Evolutionary conservation across 805 yeast genomes (phyloP).

Genomic region (Wickerhamomyces canadensis): DNA sequence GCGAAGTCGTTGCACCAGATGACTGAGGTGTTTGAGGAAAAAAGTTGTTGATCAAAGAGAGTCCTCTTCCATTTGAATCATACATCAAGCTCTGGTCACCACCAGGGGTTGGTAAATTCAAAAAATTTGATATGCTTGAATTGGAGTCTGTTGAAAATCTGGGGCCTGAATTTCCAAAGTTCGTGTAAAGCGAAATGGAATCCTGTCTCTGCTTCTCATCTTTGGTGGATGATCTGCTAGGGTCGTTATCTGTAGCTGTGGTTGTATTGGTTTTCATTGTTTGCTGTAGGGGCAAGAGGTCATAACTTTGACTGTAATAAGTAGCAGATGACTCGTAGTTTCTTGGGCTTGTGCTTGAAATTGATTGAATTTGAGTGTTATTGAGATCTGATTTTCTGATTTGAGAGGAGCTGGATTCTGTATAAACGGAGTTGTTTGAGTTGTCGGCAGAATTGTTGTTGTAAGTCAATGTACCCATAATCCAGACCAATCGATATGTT

Average conservation of each 20-base stretch:
- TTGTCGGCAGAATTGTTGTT: constrained; percentile 5
- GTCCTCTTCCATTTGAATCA: constrained; percentile 22
- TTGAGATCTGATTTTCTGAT: neutral
- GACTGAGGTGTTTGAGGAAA: constrained; percentile 19
- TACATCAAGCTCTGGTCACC: constrained; percentile 10
- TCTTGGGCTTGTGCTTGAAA: constrained; percentile 11
- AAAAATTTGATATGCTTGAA: constrained; percentile 20
- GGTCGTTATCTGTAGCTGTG: neutral
- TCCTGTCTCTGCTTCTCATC: constrained; percentile 17
- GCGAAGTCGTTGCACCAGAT: too few species aligned
- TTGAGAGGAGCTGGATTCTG: neutral
- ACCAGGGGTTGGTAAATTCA: constrained; percentile 11
- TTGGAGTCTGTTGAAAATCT: constrained; percentile 26
- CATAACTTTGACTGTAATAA: constrained; percentile 3
- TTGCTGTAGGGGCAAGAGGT: neutral
- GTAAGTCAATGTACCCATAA: constrained; percentile 13
- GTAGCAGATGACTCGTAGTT: constrained; percentile 7
- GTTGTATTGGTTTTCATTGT: constrained; percentile 3
- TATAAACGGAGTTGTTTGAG: too few species aligned
- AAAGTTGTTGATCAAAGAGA: constrained; percentile 22
- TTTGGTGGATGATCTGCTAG: neutral
- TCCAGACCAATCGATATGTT: neutral
- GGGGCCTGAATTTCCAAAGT: constrained; percentile 16
- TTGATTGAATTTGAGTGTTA: constrained; percentile 1
- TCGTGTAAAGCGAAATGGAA: constrained; percentile 23